Base-by-base conservation (phyloP, 495 filamentous ascomycete species). In the Aspergillus panamensis region DNA sequence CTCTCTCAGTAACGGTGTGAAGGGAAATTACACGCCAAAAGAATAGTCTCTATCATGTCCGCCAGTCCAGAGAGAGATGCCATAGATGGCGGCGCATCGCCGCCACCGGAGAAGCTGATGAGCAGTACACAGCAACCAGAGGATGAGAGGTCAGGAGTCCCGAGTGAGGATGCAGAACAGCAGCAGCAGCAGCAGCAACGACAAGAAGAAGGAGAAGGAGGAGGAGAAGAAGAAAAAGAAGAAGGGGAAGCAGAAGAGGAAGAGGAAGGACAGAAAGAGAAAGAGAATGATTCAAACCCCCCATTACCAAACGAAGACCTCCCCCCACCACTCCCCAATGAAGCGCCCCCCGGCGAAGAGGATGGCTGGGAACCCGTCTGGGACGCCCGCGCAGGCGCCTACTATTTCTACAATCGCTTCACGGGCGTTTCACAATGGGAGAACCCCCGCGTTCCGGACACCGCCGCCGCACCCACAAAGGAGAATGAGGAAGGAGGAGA, bases 351-450 rank as follows among this genome's bases (percentile, higher is more conserved):
- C 0, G 69, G 72, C 21, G 61, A 69, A n/a, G 90, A 96, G 61
- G 92, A 97, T 67, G 92, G 92, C 53, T 97, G 92, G 92, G 85
- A 87, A 50, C 85, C 84, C 21, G 77, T 92, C 55, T 97, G 91
- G 91, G 90, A 95, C 65, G 73, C 78, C 20, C 81, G 70, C 25
- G 81, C 82, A 0, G 78, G 86, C 55, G 80, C 85, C 9, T 97
- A 83, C 68, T 96, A 94, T 74, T 97, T 96, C 77, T 89, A 89
- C 78, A 97, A 96, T 68, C 85, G 86, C 48, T 86, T 89, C 67
- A 92, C 88, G 31, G 74, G 81, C 20, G 67, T 81, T 56, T 87
- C 87, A 16, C 91, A 93, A 68, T 94, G 92, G 88, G 87, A 92
- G 48, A 97, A 97, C 65, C 92, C 92, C 10, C 88, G 92, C 47